A percentile compares a stretch with the other conserved stretches of the same genome.
These are phyloP conservation scores for Kluyveromyces wickerhamii DNA, from an alignment of 805 yeast species.

Conservation along the genomic window DNA sequence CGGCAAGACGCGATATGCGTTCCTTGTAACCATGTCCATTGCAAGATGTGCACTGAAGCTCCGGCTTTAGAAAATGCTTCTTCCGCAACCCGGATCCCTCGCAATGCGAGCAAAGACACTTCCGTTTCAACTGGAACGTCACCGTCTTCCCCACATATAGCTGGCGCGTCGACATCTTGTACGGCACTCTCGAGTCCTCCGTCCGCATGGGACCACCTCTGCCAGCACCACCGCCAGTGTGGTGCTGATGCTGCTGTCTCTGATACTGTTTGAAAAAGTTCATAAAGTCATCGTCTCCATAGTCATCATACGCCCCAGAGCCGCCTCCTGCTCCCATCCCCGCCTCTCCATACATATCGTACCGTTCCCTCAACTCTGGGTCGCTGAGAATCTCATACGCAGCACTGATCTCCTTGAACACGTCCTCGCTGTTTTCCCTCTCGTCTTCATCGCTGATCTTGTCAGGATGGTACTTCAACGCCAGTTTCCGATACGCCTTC, in stretches of 20 bases:
- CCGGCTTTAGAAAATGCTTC: constrained; percentile 33
- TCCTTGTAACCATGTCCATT: constrained; percentile 60
- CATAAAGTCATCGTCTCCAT: constrained; percentile 68
- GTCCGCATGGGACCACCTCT: constrained; percentile 33
- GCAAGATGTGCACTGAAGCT: constrained; percentile 51
- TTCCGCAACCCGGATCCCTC: constrained; percentile 60
- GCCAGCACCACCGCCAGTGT: constrained; percentile 6
- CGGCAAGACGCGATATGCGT: constrained; percentile 57
- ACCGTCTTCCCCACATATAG: constrained; percentile 74
- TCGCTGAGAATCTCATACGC: constrained; percentile 83
- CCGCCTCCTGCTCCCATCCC: constrained; percentile 26
- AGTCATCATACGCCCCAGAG: constrained; percentile 31
- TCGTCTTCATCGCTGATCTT: constrained; percentile 59
- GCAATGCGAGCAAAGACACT: constrained; percentile 65
- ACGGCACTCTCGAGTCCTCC: constrained; percentile 58
- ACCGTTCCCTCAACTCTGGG: constrained; percentile 49
- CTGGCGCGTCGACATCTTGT: constrained; percentile 63
- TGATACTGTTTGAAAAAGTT: constrained; percentile 42
- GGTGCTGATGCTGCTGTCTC: constrained; percentile 3
- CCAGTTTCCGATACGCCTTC: constrained; percentile 77
- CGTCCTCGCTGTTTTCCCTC: constrained; percentile 62
- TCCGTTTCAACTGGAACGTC: constrained; percentile 63
- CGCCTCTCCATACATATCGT: constrained; percentile 48
- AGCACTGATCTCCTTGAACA: constrained; percentile 74
- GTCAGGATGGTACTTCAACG: constrained; percentile 83